Evolutionary conservation across 768 basidiomycete genomes (phyloP).

Genomic region (Pulveroboletus sp.): DNA sequence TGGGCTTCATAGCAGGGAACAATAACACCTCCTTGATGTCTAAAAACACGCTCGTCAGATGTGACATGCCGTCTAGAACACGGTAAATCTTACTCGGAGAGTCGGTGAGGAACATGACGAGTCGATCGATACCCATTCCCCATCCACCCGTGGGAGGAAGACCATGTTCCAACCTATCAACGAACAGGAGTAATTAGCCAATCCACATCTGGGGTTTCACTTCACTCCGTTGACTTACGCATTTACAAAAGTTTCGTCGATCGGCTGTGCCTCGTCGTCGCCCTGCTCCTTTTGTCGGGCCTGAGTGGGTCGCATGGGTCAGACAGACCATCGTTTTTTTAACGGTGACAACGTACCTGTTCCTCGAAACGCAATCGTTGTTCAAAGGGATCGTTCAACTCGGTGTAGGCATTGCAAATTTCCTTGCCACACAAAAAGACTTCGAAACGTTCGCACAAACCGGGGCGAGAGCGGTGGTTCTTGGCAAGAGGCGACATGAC

Average conservation of each 20-base stretch:
- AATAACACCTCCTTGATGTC: conserved; percentile 96
- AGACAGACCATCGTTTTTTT: neutral
- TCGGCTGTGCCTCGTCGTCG: conserved; percentile 96
- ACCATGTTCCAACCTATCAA: conserved; percentile 84
- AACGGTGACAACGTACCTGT: conserved; percentile 46
- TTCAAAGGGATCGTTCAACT: conserved; percentile 98
- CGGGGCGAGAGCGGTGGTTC: conserved; percentile 95
- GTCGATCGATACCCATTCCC: conserved; percentile 93
- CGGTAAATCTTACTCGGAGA: conserved; percentile 72
- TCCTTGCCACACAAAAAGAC: conserved; percentile 98
- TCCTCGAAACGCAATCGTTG: conserved; percentile 96
- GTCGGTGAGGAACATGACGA: conserved; percentile 98
- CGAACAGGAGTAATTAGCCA: conserved; percentile 2
- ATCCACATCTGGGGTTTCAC: neutral
- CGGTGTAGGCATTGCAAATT: conserved; percentile 98
- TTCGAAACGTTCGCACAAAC: conserved; percentile 98
- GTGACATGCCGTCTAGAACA: neutral
- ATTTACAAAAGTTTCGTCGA: conserved; percentile 94
- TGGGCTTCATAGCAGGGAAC: conserved; percentile 97
- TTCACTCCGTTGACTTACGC: conserved; percentile 55
- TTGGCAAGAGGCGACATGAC: conserved; percentile 99
- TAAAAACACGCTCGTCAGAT: conserved; percentile 27
- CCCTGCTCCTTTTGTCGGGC: conserved; percentile 92
- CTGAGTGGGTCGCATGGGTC: conserved; percentile 31
- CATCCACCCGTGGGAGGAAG: conserved; percentile 97